Base-by-base conservation (phyloP, 495 filamentous ascomycete species). In the Aspergillus baeticus region DNA sequence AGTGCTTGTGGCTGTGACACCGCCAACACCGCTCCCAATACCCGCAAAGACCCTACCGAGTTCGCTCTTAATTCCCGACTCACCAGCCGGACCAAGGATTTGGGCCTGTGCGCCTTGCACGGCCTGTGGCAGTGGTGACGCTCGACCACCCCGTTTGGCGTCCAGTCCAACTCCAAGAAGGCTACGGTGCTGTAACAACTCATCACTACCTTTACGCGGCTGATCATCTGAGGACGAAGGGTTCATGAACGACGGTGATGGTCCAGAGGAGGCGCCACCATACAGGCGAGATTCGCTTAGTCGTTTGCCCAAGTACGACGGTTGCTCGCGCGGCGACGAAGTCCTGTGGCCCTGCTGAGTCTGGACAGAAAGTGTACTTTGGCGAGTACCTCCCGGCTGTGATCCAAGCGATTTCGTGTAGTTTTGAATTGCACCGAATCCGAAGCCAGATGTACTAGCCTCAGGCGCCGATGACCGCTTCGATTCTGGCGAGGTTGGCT, bases 1-100 rank as follows among this genome's bases (percentile, higher is more conserved):
- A 8, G 73, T 78, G 8, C 79, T 62, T 5, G 80, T 77, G 11
- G 80, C 78, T 0, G 80, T 77, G 39, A 83, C 79, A 41, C 81
- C 84, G 26, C 89, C 86, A 6, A 92, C 85, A 38, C 91, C 92
- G 69, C 87, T 92, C 36, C 92, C 91, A 61, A 96, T 88, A 17
- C 92, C 92, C 3, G 89, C 88, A 71, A 96, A 96, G 75, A 96
- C 93, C 29, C 89, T 83, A 8, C 91, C 91, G 65, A 96, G 88
- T 63, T 96, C 92, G 66, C 85, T 92, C 77, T 96, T 96, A 63
- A 96, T 92, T 10, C 84, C 84, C 0, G 91, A 86, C 61, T 95
- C 91, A 6, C 85, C 87, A 20, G 84, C 83, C 2, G 89, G 87
- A 13, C 87, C 87, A 33, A 86, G 78, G 33, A 84, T 79, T 59